Conservation (phyloP, 176 grass and related monocot genomes). For the Cenchrus americanus region DNA sequence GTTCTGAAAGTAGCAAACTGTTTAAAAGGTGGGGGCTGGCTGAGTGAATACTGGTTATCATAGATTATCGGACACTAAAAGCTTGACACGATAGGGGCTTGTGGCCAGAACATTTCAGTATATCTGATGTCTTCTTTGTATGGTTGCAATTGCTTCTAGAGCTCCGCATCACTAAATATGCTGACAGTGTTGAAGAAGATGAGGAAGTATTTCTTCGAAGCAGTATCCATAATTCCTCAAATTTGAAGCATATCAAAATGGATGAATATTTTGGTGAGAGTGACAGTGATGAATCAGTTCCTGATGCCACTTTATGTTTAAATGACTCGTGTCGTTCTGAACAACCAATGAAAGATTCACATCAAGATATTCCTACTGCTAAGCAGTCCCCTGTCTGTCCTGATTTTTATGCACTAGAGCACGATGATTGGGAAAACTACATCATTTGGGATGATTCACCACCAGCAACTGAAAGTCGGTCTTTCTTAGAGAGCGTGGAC, state of each 20-base stretch:
- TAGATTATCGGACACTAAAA: constrained; percentile 15
- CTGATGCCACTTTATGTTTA: constrained; percentile 43
- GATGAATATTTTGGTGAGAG: constrained; percentile 57
- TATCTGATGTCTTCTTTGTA: constrained; percentile 26
- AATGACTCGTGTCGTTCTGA: constrained; percentile 61
- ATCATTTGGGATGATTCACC: constrained; percentile 97
- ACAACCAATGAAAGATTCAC: constrained; percentile 80
- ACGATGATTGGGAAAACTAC: constrained; percentile 86
- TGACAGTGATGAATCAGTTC: constrained; percentile 60
- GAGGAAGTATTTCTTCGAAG: constrained; percentile 83
- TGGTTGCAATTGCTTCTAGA: constrained; percentile 64
- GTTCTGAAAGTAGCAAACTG: not conserved
- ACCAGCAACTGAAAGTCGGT: constrained; percentile 52
- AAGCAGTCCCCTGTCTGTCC: constrained; percentile 58
- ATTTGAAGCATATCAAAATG: constrained; percentile 50
- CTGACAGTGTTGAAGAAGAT: constrained; percentile 89
- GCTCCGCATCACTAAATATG: constrained; percentile 48
- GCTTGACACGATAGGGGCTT: constrained; percentile 6
- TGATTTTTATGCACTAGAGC: constrained; percentile 90
- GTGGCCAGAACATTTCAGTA: constrained; percentile 9
- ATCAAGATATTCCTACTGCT: constrained; percentile 5
- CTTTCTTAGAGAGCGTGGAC: constrained; percentile 56
- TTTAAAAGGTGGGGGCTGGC: not conserved
- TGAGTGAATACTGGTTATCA: not conserved
- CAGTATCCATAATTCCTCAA: constrained; percentile 58